These are phyloP conservation scores for Trichosporon sp. DNA, from an alignment of 1,284 basidiomycete genomes.

Conservation along the genomic window DNA sequence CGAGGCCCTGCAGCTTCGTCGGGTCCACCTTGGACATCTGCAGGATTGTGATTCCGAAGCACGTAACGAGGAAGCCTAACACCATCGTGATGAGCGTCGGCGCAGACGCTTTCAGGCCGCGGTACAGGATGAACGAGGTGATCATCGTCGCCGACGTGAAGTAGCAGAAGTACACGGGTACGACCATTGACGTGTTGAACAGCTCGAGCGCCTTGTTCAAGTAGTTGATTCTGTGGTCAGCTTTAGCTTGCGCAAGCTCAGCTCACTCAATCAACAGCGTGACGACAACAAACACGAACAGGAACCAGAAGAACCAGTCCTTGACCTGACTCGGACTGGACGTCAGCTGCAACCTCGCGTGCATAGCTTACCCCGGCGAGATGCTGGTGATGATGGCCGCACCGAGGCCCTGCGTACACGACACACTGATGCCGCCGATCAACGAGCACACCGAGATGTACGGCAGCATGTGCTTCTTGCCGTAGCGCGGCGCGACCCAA, in stretches of 20 bases:
- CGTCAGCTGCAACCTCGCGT: background rate
- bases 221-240: constrained; percentile 70
- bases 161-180: constrained; percentile 61
- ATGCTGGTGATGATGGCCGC: constrained; percentile 82
- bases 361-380: constrained; percentile 60
- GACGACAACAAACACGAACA: constrained; percentile 75
- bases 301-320: constrained; percentile 78
- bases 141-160: constrained; percentile 83
- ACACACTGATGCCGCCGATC: constrained; percentile 94
- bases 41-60: constrained; percentile 78
- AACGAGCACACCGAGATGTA: constrained; percentile 92
- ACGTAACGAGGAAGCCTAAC: constrained; percentile 67
- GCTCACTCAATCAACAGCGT: constrained; percentile 57
- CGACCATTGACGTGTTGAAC: constrained; percentile 85
- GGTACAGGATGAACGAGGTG: constrained; percentile 81
- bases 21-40: constrained; percentile 78
- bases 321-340: constrained; percentile 48
- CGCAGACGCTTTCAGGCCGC: constrained; percentile 76
- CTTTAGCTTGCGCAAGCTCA: background rate
- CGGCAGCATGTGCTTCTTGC: constrained; percentile 91
- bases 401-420: constrained; percentile 90
- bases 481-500: constrained; percentile 58
- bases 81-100: constrained; percentile 82
- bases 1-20: constrained; percentile 63
- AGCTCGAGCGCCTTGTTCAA: constrained; percentile 93